These are phyloP conservation scores for Vitis labrusca DNA, from an alignment of 164 flowering plant species.

Conservation along the genomic window DNA sequence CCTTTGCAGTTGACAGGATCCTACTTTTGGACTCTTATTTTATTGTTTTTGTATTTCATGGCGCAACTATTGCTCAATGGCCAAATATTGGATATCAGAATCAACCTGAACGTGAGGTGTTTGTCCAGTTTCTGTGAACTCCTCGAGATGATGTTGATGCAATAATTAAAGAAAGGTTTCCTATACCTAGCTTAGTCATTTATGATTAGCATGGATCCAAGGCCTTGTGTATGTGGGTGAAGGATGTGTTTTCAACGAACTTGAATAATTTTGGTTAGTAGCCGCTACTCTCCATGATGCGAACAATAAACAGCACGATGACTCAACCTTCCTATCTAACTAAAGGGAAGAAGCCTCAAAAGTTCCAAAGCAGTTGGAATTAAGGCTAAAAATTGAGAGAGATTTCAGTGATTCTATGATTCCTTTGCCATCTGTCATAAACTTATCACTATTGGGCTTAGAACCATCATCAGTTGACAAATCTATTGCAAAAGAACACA, in stretches of 20 bases:
- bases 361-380: constrained; percentile 44
- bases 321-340: constrained; percentile 19
- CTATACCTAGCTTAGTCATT: constrained; percentile 86
- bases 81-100: constrained; percentile 88
- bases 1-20: constrained; percentile 88
- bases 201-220: constrained; percentile 99
- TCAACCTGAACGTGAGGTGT: constrained; percentile 82
- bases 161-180: constrained; percentile 84
- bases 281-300: constrained; percentile 61
- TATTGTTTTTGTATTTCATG: constrained; percentile 90
- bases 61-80: constrained; percentile 91
- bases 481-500: constrained; percentile 22
- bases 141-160: constrained; percentile 79
- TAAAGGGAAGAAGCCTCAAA: constrained; percentile 33
- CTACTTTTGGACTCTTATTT: constrained; percentile 88
- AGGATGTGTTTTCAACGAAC: constrained; percentile 9
- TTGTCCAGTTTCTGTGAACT: constrained; percentile 75
- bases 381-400: constrained; percentile 54
- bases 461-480: constrained; percentile 25
- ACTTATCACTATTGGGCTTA: constrained; percentile 45
- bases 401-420: constrained; percentile 24
- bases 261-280: constrained; percentile 41
- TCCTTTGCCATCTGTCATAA: constrained; percentile 50
- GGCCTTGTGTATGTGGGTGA: constrained; percentile 24
- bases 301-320: constrained; percentile 21